phyloP scores from a whole-genome alignment of 805 yeast species.

The Trichomonascus vanleenenianus region DNA sequence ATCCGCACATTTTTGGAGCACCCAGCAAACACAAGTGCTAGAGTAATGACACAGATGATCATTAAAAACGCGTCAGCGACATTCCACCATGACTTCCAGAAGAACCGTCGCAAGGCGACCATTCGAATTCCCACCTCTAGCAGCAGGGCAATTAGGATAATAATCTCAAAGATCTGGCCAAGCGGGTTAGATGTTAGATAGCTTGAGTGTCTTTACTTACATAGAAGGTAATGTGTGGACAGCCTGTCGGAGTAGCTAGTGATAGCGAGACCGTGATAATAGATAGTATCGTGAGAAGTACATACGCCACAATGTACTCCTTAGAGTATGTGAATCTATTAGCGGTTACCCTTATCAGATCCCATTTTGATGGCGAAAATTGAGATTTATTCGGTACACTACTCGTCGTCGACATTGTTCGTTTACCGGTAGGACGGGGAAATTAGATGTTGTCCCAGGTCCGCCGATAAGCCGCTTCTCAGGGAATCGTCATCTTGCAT shows the following conservation, averaged over 20 bases:
- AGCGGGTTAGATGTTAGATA: background rate
- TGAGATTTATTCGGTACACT: constrained; percentile 4
- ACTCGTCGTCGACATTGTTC: background rate
- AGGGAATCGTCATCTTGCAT: too few species aligned
- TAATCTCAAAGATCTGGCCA: constrained; percentile 4
- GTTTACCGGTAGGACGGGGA: too few species aligned
- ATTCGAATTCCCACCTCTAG: constrained; percentile 10
- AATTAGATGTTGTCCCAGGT: too few species aligned
- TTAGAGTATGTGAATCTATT: constrained; percentile 13
- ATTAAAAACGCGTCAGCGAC: constrained; percentile 9
- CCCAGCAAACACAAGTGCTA: constrained; percentile 12
- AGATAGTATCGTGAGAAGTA: constrained; percentile 8
- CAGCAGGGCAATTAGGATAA: constrained; percentile 9
- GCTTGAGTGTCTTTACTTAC: background rate
- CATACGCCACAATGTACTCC: constrained; percentile 11
- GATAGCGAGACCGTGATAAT: constrained; percentile 9
- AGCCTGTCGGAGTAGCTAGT: constrained; percentile 9
- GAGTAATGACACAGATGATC: constrained; percentile 9
- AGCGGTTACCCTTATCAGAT: constrained; percentile 11
- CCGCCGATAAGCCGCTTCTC: too few species aligned
- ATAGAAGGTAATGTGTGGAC: constrained; percentile 11
- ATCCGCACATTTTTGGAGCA: constrained; percentile 10
- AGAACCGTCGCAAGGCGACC: constrained; percentile 7
- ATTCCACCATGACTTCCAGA: constrained; percentile 14
- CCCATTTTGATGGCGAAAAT: constrained; percentile 7